Conservation (phyloP, 1,284 basidiomycete species). For the Boletus putidus region DNA sequence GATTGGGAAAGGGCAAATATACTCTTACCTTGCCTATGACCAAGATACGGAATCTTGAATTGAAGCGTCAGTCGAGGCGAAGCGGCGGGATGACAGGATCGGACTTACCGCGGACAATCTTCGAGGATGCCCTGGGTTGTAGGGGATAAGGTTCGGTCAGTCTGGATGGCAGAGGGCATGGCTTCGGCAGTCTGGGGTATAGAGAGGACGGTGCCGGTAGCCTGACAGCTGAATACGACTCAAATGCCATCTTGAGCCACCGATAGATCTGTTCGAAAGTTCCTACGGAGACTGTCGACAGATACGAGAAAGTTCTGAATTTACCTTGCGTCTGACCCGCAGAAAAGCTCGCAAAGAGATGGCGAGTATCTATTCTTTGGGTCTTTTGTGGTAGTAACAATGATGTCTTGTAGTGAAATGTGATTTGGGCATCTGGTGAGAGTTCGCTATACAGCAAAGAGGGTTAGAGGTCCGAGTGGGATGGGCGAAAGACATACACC, state of each 20-base stretch:
- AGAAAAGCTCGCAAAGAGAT: neutral
- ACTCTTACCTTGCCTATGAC: conserved; percentile 3
- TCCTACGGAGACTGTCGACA: neutral
- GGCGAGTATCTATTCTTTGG: neutral
- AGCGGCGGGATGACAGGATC: neutral
- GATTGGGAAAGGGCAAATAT: neutral
- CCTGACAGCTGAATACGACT: neutral
- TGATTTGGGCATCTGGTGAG: neutral
- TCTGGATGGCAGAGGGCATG: no score
- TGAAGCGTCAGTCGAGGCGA: neutral
- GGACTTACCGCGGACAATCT: conserved; percentile 1
- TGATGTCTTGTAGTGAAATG: neutral
- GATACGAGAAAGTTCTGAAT: no score
- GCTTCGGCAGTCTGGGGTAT: neutral
- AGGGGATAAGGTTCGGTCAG: neutral
- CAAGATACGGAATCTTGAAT: conserved; percentile 11
- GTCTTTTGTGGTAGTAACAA: neutral
- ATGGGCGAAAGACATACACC: neutral
- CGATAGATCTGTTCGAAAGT: neutral
- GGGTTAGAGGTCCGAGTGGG: neutral
- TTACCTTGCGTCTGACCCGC: neutral
- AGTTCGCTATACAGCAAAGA: neutral
- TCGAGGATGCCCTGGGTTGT: conserved; percentile 1
- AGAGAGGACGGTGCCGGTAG: neutral
- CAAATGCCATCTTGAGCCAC: neutral